Conservation (phyloP, 2,329 filamentous ascomycete species). For the Cladosporium phlei region DNA sequence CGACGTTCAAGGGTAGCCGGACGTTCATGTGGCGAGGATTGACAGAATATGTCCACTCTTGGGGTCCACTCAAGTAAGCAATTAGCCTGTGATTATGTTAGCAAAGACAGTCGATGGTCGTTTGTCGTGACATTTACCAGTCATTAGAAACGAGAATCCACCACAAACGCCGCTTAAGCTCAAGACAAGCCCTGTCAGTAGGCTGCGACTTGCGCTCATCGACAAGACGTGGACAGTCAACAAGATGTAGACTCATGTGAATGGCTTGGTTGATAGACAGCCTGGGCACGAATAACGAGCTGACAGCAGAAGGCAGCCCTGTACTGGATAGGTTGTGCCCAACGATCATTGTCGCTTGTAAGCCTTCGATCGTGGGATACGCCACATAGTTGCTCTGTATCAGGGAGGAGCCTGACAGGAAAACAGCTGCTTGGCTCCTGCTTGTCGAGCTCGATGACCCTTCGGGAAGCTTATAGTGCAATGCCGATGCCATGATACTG, state of each 20-base stretch:
- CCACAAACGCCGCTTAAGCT: slow-evolving; percentile 5
- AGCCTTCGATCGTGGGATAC: neutral
- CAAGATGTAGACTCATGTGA: neutral
- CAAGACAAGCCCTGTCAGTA: neutral
- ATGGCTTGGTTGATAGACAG: slow-evolving; percentile 1
- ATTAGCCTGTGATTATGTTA: neutral
- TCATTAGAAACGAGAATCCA: slow-evolving; percentile 6
- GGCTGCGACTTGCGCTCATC: no score
- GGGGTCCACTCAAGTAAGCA: neutral
- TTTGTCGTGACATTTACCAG: neutral
- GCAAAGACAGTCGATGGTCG: neutral
- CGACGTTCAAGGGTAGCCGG: neutral
- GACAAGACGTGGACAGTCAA: neutral
- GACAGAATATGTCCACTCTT: slow-evolving; percentile 6
- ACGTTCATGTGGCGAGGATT: slow-evolving; percentile 5
- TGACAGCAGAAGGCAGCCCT: slow-evolving; percentile 1
- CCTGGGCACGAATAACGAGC: neutral
- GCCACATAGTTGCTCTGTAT: slow-evolving; percentile 3
- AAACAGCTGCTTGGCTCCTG: neutral
- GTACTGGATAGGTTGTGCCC: neutral
- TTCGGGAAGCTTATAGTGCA: neutral
- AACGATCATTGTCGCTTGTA: slow-evolving; percentile 3
- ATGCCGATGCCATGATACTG: neutral
- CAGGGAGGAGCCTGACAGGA: neutral
- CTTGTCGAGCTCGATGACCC: neutral